Percentiles rank a stretch among this genome's conserved stretches.
phyloP scores from a whole-genome alignment of 805 yeast species.

The Spathaspora girioi region DNA sequence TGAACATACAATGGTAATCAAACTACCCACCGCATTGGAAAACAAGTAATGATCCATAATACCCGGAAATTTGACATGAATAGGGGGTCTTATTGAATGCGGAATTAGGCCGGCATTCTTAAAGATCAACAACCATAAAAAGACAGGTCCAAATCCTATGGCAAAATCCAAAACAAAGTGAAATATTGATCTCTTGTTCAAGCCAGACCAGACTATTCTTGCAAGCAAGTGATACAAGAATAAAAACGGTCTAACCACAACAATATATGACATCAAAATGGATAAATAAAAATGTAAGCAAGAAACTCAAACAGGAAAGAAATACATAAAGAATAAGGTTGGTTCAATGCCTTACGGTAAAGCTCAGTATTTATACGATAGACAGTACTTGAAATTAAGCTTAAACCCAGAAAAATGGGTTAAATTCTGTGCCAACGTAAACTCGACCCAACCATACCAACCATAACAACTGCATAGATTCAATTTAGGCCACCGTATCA shows the following conservation, averaged over 20 bases:
- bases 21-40: conserved; percentile 8
- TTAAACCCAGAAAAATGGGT: no score
- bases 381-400: neutral
- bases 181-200: conserved; percentile 37
- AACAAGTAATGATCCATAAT: conserved; percentile 39
- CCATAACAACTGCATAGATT: no score
- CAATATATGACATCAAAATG: neutral
- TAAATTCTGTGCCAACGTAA: no score
- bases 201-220: conserved; percentile 19
- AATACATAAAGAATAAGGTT: neutral
- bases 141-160: conserved; percentile 49
- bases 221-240: conserved; percentile 8
- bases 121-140: conserved; percentile 54
- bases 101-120: conserved; percentile 62
- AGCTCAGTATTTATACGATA: neutral
- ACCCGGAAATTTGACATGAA: conserved; percentile 47
- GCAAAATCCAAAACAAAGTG: conserved; percentile 41
- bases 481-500: no score
- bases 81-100: conserved; percentile 48
- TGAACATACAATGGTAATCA: conserved; percentile 1
- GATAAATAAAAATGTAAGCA: neutral
- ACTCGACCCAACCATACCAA: no score
- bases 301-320: neutral
- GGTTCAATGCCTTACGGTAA: neutral
- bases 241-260: conserved; percentile 7